Evolutionary conservation across 2,329 filamentous ascomycete genomes (phyloP).

Genomic region (Fusarium brachygibbosum): DNA sequence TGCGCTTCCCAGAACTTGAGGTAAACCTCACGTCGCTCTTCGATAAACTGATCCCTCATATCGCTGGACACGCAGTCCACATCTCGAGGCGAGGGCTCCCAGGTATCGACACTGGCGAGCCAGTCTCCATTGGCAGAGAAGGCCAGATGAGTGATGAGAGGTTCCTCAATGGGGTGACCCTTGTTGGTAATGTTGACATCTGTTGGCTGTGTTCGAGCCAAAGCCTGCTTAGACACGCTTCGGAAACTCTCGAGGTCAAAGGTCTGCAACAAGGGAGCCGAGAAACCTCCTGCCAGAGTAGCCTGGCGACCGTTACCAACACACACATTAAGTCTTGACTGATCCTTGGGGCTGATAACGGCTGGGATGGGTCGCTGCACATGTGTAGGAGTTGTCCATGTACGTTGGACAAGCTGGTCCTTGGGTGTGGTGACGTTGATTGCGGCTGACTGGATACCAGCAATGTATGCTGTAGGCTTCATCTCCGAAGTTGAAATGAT

Average conservation of each 20-base stretch:
- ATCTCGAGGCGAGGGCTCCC: slow-evolving; percentile 81
- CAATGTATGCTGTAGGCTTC: slow-evolving; percentile 84
- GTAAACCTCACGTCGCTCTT: slow-evolving; percentile 76
- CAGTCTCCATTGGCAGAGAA: slow-evolving; percentile 86
- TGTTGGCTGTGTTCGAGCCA: slow-evolving; percentile 89
- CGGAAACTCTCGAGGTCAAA: slow-evolving; percentile 86
- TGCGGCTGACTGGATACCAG: slow-evolving; percentile 79
- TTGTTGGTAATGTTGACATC: slow-evolving; percentile 81
- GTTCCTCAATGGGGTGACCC: slow-evolving; percentile 79
- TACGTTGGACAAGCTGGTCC: slow-evolving; percentile 66
- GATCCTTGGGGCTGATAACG: slow-evolving; percentile 71
- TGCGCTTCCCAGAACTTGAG: slow-evolving; percentile 91
- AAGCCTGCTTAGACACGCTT: slow-evolving; percentile 86
- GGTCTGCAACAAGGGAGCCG: slow-evolving; percentile 78
- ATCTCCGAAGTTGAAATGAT: slow-evolving; percentile 91
- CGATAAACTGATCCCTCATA: slow-evolving; percentile 60
- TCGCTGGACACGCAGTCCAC: slow-evolving; percentile 62
- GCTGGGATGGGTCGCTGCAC: slow-evolving; percentile 69
- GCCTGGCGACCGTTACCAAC: slow-evolving; percentile 73
- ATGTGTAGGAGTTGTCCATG: slow-evolving; percentile 61
- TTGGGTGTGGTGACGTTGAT: slow-evolving; percentile 65
- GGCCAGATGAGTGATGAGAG: slow-evolving; percentile 79
- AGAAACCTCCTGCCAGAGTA: slow-evolving; percentile 65
- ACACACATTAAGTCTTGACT: slow-evolving; percentile 76
- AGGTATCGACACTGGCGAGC: slow-evolving; percentile 93